These are phyloP conservation scores for Pichia manshurica DNA, from an alignment of 805 yeast genomes.

Conservation along the genomic window DNA sequence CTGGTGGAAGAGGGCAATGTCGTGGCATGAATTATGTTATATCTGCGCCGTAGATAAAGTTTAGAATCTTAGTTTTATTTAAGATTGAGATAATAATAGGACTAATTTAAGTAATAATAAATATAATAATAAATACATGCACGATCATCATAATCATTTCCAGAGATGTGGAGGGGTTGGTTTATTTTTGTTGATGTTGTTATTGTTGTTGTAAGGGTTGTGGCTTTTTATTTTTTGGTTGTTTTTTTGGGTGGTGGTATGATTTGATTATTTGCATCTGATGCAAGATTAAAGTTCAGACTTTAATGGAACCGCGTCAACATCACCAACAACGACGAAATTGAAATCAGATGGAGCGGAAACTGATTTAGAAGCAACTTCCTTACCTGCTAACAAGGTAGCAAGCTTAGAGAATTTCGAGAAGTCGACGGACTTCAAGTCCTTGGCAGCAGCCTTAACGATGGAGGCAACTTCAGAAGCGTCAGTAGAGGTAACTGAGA, in stretches of 20 bases:
- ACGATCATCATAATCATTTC: conserved; percentile 8
- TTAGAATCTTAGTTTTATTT: neutral
- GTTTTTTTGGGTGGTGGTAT: neutral
- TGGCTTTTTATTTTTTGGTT: too few relatives aligned
- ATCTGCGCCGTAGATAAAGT: neutral
- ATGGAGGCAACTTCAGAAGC: conserved; percentile 55
- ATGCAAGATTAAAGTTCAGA: conserved; percentile 64
- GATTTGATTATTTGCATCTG: neutral
- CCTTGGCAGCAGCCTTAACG: conserved; percentile 54
- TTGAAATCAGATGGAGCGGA: conserved; percentile 55
- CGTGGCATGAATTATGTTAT: neutral
- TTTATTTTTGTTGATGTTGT: conserved; percentile 2
- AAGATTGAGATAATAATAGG: neutral
- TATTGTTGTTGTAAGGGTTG: conserved; percentile 5
- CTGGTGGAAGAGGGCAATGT: neutral
- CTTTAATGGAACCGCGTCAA: conserved; percentile 77
- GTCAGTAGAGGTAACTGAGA: conserved; percentile 54
- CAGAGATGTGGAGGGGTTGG: neutral
- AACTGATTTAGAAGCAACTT: conserved; percentile 33
- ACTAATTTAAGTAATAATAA: conserved; percentile 3
- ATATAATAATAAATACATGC: conserved; percentile 13
- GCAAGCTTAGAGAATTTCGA: conserved; percentile 47
- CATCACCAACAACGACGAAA: conserved; percentile 87
- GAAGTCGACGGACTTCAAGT: conserved; percentile 35
- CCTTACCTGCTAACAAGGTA: conserved; percentile 36